A percentile compares a stretch with the other conserved stretches of the same genome.
Evolutionary conservation across 768 basidiomycete species (phyloP).

Genomic region (Kwoniella sp.): DNA sequence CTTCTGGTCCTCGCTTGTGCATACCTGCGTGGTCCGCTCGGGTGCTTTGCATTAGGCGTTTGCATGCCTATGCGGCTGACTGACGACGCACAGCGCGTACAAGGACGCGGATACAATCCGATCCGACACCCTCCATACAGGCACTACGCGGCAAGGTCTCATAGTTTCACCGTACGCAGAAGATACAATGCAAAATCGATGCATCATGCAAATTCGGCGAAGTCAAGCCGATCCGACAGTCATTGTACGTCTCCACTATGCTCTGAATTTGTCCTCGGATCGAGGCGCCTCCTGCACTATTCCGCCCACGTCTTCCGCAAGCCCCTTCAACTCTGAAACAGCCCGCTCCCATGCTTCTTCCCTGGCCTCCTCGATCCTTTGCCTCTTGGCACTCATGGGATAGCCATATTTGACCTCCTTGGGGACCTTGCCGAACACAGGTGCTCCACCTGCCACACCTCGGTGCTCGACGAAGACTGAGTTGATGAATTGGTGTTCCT

Average conservation of each 20-base stretch:
- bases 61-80: too few relatives aligned
- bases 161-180: too few relatives aligned
- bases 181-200: neutral
- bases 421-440: constrained; percentile 37
- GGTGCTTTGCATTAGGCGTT: too few relatives aligned
- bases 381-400: constrained; percentile 27
- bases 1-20: neutral
- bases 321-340: constrained; percentile 14
- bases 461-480: constrained; percentile 11
- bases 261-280: constrained; percentile 8
- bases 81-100: too few relatives aligned
- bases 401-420: constrained; percentile 41
- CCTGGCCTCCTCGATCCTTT: constrained; percentile 18
- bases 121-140: too few relatives aligned
- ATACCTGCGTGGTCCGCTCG: neutral
- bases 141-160: too few relatives aligned
- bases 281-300: neutral
- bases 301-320: constrained; percentile 15
- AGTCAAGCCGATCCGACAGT: neutral
- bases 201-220: neutral
- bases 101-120: too few relatives aligned
- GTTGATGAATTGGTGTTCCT: constrained; percentile 22
- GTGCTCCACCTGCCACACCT: constrained; percentile 24
- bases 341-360: constrained; percentile 24
- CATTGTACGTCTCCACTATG: neutral